Percentiles rank a stretch among this genome's conserved stretches.
phyloP scores from a whole-genome alignment of 805 yeast species.

The Saccharomycopsis sp. region DNA sequence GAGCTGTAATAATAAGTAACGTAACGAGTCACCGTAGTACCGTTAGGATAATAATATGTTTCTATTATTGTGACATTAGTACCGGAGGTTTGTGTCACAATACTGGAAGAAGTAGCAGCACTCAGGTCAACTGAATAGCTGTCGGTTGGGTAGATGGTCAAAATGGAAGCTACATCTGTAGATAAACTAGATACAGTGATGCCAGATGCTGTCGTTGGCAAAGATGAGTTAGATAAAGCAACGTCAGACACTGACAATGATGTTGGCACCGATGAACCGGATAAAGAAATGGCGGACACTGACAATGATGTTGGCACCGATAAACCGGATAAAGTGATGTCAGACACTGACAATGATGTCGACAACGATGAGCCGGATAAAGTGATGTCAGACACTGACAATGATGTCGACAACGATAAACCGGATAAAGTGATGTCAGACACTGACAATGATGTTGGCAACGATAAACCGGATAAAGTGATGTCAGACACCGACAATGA shows the following conservation, averaged over 20 bases:
- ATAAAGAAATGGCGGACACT: no score
- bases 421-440: no score
- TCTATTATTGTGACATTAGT: background rate
- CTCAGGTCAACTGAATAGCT: background rate
- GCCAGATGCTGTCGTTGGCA: background rate
- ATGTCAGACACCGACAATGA: no score
- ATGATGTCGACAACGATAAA: background rate
- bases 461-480: no score
- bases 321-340: no score
- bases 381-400: background rate
- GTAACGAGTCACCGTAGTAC: background rate
- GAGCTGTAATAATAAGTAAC: background rate
- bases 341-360: background rate
- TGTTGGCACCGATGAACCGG: background rate
- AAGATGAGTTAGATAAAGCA: no score
- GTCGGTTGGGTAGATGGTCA: background rate
- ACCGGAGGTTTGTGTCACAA: background rate
- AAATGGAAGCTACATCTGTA: no score
- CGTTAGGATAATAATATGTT: background rate
- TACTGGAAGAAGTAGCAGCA: background rate
- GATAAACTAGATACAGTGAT: no score
- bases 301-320: background rate
- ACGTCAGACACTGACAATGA: background rate
- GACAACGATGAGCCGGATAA: background rate
- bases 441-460: no score